Evolutionary conservation across 192 early-diverging fungal species (phyloP).

Genomic region (Coemansia sp.): DNA sequence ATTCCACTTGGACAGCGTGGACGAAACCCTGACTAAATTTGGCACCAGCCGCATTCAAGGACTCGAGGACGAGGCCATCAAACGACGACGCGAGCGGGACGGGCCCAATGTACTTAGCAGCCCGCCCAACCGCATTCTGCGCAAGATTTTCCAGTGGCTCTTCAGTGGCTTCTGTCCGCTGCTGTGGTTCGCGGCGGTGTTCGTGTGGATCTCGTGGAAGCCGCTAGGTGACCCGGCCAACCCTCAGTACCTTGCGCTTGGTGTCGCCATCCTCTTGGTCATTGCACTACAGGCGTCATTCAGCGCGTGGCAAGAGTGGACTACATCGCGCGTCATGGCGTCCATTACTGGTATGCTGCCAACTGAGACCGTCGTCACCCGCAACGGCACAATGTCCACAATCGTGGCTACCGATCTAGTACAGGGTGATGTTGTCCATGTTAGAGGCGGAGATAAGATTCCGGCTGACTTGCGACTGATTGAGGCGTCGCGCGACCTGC

Average conservation of each 20-base stretch:
- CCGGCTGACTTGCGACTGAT: constrained; percentile 63
- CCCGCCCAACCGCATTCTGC: constrained; percentile 4
- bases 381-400: constrained; percentile 54
- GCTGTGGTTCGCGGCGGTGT: constrained; percentile 63
- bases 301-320: constrained; percentile 64
- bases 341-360: constrained; percentile 68
- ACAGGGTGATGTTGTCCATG: constrained; percentile 88
- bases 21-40: constrained; percentile 11
- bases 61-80: constrained; percentile 6
- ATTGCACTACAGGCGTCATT: constrained; percentile 62
- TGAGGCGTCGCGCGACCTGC: constrained; percentile 72
- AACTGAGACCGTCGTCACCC: constrained; percentile 62
- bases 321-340: constrained; percentile 62
- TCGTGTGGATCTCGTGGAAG: constrained; percentile 58
- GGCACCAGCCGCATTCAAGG: constrained; percentile 17
- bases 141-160: constrained; percentile 48
- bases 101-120: constrained; percentile 9
- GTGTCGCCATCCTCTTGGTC: constrained; percentile 57
- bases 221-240: constrained; percentile 40
- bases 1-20: not conserved
- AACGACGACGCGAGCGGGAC: constrained; percentile 8
- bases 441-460: constrained; percentile 89
- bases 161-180: constrained; percentile 67
- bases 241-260: constrained; percentile 38
- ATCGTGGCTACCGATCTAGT: constrained; percentile 69